Base-by-base conservation (phyloP, 2,329 filamentous ascomycete species). In the Akanthomyces lecanii region DNA sequence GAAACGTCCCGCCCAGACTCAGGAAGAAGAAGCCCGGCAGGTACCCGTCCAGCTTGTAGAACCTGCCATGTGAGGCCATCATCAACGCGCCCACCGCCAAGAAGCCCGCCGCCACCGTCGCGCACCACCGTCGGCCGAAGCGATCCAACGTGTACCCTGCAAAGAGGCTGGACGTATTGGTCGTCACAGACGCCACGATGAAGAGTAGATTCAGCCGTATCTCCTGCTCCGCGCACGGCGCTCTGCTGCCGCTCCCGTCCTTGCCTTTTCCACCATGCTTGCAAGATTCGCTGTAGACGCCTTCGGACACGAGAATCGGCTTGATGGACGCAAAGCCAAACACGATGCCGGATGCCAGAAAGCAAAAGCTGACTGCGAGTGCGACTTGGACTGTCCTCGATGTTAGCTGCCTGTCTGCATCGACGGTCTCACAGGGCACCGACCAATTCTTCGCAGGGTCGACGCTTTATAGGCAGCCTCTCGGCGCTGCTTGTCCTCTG, bases 291-390 rank as follows among this genome's bases (percentile, higher is more conserved):
- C 79, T 79, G 73, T 92, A 94, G 11, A 90, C 88, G 3, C 87
- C 87, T 72, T 92, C 88, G 14, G 80, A 76, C 65, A 93, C 89
- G 30, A 96, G 79, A 10, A 95, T 84, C 0, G 91, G 91, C 72
- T 95, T 96, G 68, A 96, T 80, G 14, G 91, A 91, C 16, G 91
- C 91, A 74, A 91, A 96, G 40, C 91, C 91, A 75, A 95, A 95
- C 21, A 95, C 86, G 47, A 92, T 80, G 1, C 91, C 93, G 5
- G 92, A 88, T 7, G 90, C 86, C 65, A 96, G 81, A 42, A 93
- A 82, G 74, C 90, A 94, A 72, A 89, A 90, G 12, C 90, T 69
- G 1, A 91, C 85, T 6, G 87, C 89, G 53, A 85, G 78, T 47
- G 77, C 75, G n/a, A 93, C 85, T 76, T 94, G 90, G 18, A 83